Base-by-base conservation (phyloP, 192 early-diverging fungal species). In the Gonapodya sp. region DNA sequence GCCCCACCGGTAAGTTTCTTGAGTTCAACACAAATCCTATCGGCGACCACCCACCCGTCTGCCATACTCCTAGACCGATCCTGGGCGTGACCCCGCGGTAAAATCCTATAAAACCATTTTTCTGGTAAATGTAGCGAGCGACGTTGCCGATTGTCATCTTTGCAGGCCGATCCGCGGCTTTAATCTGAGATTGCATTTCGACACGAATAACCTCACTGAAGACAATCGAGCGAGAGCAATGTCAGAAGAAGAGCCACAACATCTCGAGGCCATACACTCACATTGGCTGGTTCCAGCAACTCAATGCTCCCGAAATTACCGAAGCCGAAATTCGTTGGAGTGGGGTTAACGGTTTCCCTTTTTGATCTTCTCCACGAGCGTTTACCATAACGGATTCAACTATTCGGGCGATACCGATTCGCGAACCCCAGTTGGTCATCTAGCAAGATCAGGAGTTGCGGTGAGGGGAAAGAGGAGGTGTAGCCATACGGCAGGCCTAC, bases 211-310 rank as follows among this genome's bases (percentile, higher is more conserved):
- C 97, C 84, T 99, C 97, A 81, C 46, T 64, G 46, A 8, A 64
- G 24, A 64, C 46, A 24, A 24, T 64, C 24, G 24, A 64, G 8
- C 46, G 46, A 64, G 8, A 64, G 46, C 8, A 24, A n/a, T n/a
- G n/a, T n/a, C n/a, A n/a, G n/a, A n/a, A n/a, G n/a, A n/a, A n/a
- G n/a, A n/a, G n/a, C n/a, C n/a, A n/a, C n/a, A n/a, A n/a, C n/a
- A n/a, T n/a, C n/a, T n/a, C n/a, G n/a, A n/a, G n/a, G n/a, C 24
- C 24, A 64, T 16, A 24, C 24, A 64, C 46, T 64, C 46, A 64
- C 46, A 99, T 95, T 34, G 97, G 97, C 85, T 99, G 97, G 85
- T 99, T 99, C 97, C 97, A 99, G 89, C 96, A 97, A 18, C 92
- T 92, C 73, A 98, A 85, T 18, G 94, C 96, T 79, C 97, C 97